These are phyloP conservation scores for Citeromyces matritensis DNA, from an alignment of 805 yeast species.

Conservation along the genomic window DNA sequence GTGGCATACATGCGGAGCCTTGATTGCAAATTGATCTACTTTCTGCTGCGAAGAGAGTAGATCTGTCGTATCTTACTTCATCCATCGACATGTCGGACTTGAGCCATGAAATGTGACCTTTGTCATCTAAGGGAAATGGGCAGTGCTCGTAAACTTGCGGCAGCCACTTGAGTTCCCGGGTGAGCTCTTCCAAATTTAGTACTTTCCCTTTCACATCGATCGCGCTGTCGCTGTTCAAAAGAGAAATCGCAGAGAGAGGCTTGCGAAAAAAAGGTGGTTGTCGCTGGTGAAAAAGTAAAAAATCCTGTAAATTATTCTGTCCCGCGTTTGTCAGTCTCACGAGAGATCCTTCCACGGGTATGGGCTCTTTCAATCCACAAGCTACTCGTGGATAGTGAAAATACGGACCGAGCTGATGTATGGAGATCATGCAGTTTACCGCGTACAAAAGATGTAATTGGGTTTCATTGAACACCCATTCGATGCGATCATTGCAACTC, in stretches of 20 bases:
- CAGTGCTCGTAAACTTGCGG: constrained; percentile 28
- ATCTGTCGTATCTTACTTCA: constrained; percentile 33
- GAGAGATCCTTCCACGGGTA: constrained; percentile 73
- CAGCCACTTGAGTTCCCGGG: constrained; percentile 8
- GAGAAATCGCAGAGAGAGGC: constrained; percentile 46
- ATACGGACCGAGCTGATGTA: constrained; percentile 34
- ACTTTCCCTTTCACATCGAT: constrained; percentile 20
- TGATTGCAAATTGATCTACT: too few species aligned
- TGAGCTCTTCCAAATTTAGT: constrained; percentile 10
- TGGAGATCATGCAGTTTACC: constrained; percentile 23
- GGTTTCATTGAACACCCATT: constrained; percentile 39
- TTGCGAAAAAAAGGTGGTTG: constrained; percentile 39
- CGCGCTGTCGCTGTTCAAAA: constrained; percentile 16
- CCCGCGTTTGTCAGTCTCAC: constrained; percentile 40
- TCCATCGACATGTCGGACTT: constrained; percentile 15
- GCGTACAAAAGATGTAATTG: constrained; percentile 24
- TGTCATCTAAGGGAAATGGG: constrained; percentile 37
- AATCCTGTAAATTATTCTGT: constrained; percentile 29
- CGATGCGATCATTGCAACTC: constrained; percentile 60
- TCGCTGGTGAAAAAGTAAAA: constrained; percentile 53
- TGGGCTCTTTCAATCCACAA: constrained; percentile 34
- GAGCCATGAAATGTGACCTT: constrained; percentile 52
- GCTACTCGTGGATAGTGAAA: constrained; percentile 20
- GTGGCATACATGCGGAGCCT: too few species aligned
- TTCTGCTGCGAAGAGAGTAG: constrained; percentile 51